phyloP scores from a whole-genome alignment of 148 eudicot species.

The Linanthus parryae region DNA sequence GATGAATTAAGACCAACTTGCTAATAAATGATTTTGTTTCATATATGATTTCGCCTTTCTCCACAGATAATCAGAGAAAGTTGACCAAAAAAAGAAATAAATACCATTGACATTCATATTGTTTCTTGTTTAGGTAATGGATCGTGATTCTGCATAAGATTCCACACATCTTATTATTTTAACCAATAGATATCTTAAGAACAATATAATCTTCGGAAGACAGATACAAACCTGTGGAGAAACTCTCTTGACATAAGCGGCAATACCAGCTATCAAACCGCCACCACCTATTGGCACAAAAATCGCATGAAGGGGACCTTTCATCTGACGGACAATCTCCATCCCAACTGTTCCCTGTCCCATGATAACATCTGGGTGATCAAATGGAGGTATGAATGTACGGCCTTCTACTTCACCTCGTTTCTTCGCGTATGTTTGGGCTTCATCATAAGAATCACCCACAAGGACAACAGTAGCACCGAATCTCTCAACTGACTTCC shows the following conservation, averaged over 20 bases:
- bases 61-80: too few relatives aligned
- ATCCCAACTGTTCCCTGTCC: slow-evolving; percentile 97
- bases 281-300: slow-evolving; percentile 99
- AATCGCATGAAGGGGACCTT: slow-evolving; percentile 68
- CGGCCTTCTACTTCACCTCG: slow-evolving; percentile 64
- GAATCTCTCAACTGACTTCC: slow-evolving; percentile 86
- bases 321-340: slow-evolving; percentile 83
- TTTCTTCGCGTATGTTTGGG: slow-evolving; percentile 76
- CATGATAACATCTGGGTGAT: slow-evolving; percentile 83
- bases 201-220: too few relatives aligned
- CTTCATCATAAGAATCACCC: slow-evolving; percentile 97
- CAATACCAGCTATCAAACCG: slow-evolving; percentile 95
- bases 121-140: too few relatives aligned
- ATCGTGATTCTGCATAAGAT: too few relatives aligned
- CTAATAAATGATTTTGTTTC: too few relatives aligned
- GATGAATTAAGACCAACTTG: too few relatives aligned
- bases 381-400: slow-evolving; percentile 96
- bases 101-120: too few relatives aligned
- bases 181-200: too few relatives aligned
- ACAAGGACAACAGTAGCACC: slow-evolving; percentile 92
- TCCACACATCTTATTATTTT: too few relatives aligned
- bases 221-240: slow-evolving; percentile 80
- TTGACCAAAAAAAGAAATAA: too few relatives aligned
- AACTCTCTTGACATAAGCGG: slow-evolving; percentile 89
- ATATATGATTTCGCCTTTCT: too few relatives aligned